Conservation (phyloP, 2,329 filamentous ascomycete species). For the Botrytis deweyae region DNA sequence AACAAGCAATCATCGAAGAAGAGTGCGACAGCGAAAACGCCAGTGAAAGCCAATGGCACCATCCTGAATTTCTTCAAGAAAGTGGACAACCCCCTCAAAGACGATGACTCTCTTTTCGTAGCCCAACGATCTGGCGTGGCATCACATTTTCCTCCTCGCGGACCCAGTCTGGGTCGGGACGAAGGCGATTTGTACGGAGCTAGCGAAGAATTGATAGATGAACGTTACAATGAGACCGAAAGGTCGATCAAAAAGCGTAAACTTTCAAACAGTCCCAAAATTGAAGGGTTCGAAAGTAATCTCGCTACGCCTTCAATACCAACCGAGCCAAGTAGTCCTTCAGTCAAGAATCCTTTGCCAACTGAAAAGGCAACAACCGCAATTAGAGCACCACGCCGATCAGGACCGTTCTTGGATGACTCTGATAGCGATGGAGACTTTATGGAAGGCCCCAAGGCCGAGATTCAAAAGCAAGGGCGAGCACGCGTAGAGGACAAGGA, state of each 20-base stretch:
- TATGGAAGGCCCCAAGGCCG: conserved; percentile 13
- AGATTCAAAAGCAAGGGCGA: background rate
- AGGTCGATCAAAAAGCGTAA: conserved; percentile 47
- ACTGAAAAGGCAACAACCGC: background rate
- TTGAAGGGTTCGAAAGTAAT: conserved; percentile 14
- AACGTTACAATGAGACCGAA: conserved; percentile 44
- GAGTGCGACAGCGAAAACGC: conserved; percentile 27
- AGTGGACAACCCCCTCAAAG: conserved; percentile 48
- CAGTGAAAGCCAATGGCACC: conserved; percentile 54
- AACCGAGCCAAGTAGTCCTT: conserved; percentile 2
- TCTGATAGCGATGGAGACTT: conserved; percentile 56
- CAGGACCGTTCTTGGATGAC: conserved; percentile 69
- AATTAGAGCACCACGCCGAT: conserved; percentile 37
- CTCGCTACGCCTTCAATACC: conserved; percentile 3
- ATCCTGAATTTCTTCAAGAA: conserved; percentile 78
- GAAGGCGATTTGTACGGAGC: conserved; percentile 34
- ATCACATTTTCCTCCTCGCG: background rate
- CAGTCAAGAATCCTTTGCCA: background rate
- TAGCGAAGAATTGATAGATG: conserved; percentile 23
- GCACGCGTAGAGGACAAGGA: background rate
- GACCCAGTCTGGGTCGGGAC: conserved; percentile 25
- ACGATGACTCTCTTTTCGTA: conserved; percentile 56
- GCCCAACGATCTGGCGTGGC: conserved; percentile 38
- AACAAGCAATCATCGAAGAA: conserved; percentile 31
- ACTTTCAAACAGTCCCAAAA: conserved; percentile 29